Evolutionary conservation across 768 basidiomycete species (phyloP), one percentile per base, ranked within the genome.

Genomic region (Guyanaporus albipodus): DNA sequence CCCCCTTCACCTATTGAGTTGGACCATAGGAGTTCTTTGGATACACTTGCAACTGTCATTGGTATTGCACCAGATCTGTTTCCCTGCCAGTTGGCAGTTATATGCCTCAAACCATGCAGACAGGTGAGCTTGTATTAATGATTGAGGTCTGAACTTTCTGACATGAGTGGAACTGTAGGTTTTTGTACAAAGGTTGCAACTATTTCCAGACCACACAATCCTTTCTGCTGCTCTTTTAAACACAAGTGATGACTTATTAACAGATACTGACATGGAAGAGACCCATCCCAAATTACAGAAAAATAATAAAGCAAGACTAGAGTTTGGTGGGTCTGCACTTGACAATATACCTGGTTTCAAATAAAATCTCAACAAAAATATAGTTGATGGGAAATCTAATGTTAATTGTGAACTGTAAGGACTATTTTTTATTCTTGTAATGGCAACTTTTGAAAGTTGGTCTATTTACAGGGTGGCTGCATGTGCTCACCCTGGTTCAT

Each of bases 401-500:
- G 0, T 17, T 0, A 2, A 0, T 12, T 49, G 34, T 49, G 28
- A 21, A 3, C 9, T 49, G 66, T 64, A 8, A 53, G 61, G 3
- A n/a, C n/a, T 4, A 15, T 39, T 22, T 8, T 22, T 22, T 33
- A 37, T 24, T 3, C 38, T 4, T n/a, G n/a, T 2, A 12, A 21
- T 36, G 2, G 8, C 11, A 12, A 10, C 18, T 23, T n/a, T 9
- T 39, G 17, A 12, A 9, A 27, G 7, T 21, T 11, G 4, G 29
- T 38, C 12, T 28, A 10, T 12, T 21, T 35, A 17, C 28, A 74
- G 73, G 15, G 49, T 58, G 6, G 29, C 38, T 15, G 72, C 73
- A 11, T 80, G 79, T 56, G 58, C 64, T 18, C 80, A 83, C 56
- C 44, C 58, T 22, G 80, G 81, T 0, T 57, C 70, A 23, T 83